Conservation (phyloP, 495 filamentous ascomycete species). For the Cenococcum geophilum region DNA sequence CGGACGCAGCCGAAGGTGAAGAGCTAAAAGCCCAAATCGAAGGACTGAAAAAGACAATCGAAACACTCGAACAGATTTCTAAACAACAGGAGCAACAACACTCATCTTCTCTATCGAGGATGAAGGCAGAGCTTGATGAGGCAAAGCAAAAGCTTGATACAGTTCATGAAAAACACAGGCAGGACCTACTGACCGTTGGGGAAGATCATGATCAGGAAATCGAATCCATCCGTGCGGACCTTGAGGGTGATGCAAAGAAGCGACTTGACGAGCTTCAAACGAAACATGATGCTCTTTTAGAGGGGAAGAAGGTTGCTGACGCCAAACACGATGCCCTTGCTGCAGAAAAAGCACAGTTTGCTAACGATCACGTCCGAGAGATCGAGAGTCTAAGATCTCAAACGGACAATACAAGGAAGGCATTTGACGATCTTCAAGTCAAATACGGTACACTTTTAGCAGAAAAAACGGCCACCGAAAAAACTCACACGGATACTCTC, state of each 20-base stretch:
- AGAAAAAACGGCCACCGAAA: constrained; percentile 15
- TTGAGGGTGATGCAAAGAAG: constrained; percentile 29
- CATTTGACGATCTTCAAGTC: constrained; percentile 21
- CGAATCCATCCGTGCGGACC: constrained; percentile 26
- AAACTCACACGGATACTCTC: constrained; percentile 1
- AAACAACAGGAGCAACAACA: constrained; percentile 22
- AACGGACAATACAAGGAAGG: constrained; percentile 20
- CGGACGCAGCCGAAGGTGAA: constrained; percentile 18
- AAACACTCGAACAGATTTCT: constrained; percentile 21
- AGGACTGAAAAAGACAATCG: constrained; percentile 20
- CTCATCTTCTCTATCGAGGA: constrained; percentile 10
- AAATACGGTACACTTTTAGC: constrained; percentile 20
- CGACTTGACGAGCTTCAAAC: constrained; percentile 20
- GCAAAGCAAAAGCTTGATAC: constrained; percentile 18
- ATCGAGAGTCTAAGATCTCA: constrained; percentile 10
- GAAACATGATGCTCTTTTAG: constrained; percentile 17
- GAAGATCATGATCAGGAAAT: constrained; percentile 27
- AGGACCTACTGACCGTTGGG: constrained; percentile 21
- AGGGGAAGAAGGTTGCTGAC: constrained; percentile 14
- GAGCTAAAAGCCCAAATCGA: constrained; percentile 22
- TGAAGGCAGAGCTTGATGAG: constrained; percentile 24
- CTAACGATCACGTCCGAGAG: background rate
- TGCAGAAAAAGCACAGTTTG: constrained; percentile 1
- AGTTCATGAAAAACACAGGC: constrained; percentile 10
- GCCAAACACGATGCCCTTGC: constrained; percentile 7